A percentile compares a stretch with the other conserved stretches of the same genome.
These are phyloP conservation scores for Phellopilus nigrolimitatus DNA, from an alignment of 1,284 basidiomycete species.

Conservation along the genomic window DNA sequence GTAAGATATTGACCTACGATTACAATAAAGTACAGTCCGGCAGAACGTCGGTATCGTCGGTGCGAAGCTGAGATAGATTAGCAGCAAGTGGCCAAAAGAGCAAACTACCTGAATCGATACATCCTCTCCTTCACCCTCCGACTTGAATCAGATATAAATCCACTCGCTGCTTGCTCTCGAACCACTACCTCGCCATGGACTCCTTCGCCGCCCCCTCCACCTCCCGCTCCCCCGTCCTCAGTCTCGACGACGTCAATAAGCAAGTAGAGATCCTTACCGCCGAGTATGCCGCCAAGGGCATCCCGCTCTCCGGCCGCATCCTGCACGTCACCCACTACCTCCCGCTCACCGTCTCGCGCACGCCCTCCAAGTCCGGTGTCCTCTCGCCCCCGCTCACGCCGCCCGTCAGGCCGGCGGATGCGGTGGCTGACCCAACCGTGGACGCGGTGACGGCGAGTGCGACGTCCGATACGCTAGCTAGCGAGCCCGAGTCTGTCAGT, in stretches of 20 bases:
- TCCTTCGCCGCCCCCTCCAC: constrained; percentile 42
- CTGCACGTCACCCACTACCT: constrained; percentile 86
- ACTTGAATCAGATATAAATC: no score
- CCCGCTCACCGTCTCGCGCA: constrained; percentile 59
- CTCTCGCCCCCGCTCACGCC: constrained; percentile 69
- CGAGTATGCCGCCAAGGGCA: constrained; percentile 16
- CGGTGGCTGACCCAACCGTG: constrained; percentile 25
- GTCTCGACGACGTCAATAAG: constrained; percentile 51
- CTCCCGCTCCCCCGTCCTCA: constrained; percentile 29
- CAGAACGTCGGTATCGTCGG: no score
- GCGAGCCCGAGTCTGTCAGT: constrained; percentile 18
- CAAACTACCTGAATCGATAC: no score
- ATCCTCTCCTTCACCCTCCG: no score
- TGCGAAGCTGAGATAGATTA: no score
- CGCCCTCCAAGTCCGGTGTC: constrained; percentile 34
- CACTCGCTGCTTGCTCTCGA: no score
- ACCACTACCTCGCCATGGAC: constrained; percentile 46
- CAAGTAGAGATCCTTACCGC: constrained; percentile 36
- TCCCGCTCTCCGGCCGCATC: constrained; percentile 73
- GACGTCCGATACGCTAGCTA: constrained; percentile 7
- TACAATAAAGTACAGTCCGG: no score
- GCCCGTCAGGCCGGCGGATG: constrained; percentile 42
- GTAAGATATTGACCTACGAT: no score
- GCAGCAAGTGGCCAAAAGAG: no score
- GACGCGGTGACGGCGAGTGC: constrained; percentile 14